Evolutionary conservation across 257 asterid genomes (phyloP), one percentile per base, ranked within the genome.

Genomic region (Voacanga thouarsii): DNA sequence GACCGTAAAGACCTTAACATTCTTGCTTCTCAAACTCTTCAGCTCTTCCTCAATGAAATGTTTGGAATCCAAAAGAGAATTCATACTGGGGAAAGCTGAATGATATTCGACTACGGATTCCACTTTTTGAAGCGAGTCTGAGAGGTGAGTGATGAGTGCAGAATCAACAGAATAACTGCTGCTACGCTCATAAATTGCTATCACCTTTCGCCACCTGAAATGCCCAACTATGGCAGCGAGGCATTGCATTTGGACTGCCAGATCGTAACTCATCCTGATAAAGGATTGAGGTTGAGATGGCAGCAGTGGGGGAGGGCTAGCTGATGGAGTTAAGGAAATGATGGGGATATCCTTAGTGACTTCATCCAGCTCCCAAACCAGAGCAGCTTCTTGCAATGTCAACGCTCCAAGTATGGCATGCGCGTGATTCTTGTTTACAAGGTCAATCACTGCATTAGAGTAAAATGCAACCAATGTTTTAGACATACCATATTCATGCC

Each of bases 201-300:
- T 81, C 64, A 87, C 85, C 61, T 86, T 87, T 75, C 83, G 76
- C 97, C 95, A 91, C 61, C 71, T 71, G 85, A 87, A 91, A 75
- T 77, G 89, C 64, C 83, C 83, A 60, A 87, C 65, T 23, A 91
- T 69, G 16, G 89, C 87, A 14, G 97, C 87, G 3, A 87, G 49
- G 77, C 93, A 83, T 53, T 76, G 87, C 71, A 71, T 86, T 80
- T 83, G 90, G 79, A 78, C 30, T 63, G 55, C 28, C 64, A 81
- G 66, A 33, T 86, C 80, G 57, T 56, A 53, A 47, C 66, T 80
- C 79, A 88, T 83, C 8, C 87, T 24, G 72, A 80, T 76, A 60
- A 79, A 71, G 10, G 82, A 45, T 61, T 74, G 76, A 0, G 71
- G 24, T 39, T 64, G 82, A 18, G 78, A 78, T 7, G 75, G 45